phyloP scores from a whole-genome alignment of 2,329 filamentous ascomycete species.

The Coccinonectria pachysandricola region DNA sequence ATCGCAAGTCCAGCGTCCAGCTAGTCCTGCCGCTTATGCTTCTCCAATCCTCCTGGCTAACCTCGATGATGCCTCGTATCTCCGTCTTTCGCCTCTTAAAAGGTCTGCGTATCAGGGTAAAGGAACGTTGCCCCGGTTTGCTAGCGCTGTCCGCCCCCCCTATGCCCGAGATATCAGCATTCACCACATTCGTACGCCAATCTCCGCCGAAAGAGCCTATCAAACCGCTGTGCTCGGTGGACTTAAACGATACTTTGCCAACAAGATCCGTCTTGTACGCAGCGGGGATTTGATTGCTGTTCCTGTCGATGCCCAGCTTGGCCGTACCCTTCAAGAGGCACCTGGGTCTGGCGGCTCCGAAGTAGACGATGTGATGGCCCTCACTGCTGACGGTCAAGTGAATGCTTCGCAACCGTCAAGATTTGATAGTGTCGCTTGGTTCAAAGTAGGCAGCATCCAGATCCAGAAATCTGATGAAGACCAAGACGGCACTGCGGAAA shows the following conservation, averaged over 20 bases:
- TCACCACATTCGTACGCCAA: constrained; percentile 77
- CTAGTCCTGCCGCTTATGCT: constrained; percentile 56
- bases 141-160: constrained; percentile 44
- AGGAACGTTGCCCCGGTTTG: constrained; percentile 45
- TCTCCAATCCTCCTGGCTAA: constrained; percentile 85
- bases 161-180: constrained; percentile 70
- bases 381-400: constrained; percentile 33
- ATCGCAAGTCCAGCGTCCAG: constrained; percentile 53
- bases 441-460: constrained; percentile 70
- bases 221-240: constrained; percentile 81
- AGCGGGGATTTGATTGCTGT: constrained; percentile 83
- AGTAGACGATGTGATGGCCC: constrained; percentile 59
- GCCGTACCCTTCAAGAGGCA: constrained; percentile 70
- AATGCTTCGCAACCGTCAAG: constrained; percentile 18
- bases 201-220: constrained; percentile 74
- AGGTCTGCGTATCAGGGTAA: constrained; percentile 38
- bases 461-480: constrained; percentile 42
- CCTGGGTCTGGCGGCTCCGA: constrained; percentile 46
- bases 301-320: constrained; percentile 76
- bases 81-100: constrained; percentile 66
- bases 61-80: constrained; percentile 64
- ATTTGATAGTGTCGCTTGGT: constrained; percentile 72
- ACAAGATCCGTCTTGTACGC: constrained; percentile 70
- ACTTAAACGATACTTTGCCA: constrained; percentile 80
- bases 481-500: constrained; percentile 51